Base-by-base conservation (phyloP, 768 basidiomycete genomes). In the Auriscalpium orientale region DNA sequence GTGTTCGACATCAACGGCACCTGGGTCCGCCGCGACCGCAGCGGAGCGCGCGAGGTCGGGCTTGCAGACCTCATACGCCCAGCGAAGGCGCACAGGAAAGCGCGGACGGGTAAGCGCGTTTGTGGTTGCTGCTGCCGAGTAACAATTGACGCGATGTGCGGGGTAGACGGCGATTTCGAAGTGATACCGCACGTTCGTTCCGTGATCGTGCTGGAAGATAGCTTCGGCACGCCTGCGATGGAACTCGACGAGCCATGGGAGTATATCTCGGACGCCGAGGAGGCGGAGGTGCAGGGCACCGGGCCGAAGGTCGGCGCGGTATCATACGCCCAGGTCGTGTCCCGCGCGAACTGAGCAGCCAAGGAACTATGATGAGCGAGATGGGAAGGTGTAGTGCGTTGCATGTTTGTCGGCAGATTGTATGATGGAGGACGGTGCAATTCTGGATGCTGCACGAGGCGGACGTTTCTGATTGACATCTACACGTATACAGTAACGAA, bases 141-240 rank as follows among this genome's bases (percentile, higher is more conserved):
- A 8, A 28, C 15, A 8, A 51, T 37, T 33, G 34, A 46, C 50
- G 16, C 35, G 45, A 3, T 45, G 22, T 40, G 47, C 28, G 12
- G 46, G 18, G 21, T 59, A 76, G 81, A 74, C 28, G 73, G 73
- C 38, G 82, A 82, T 54, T 85, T 82, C 59, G 82, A 84, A 68
- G 64, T 83, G 22, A 68, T 85, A 11, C 81, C 81, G 4, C 72
- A 70, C 36, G 65, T 80, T 45, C 79, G 75, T 34, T 73, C 78
- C 36, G 82, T 85, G 47, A 81, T 85, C 56, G 80, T 74, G 33
- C 70, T 85, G 43, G 82, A 84, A 61, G 83, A 85, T 58, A 46
- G 46, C 10, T 57, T 66, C 16, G 58, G 62, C 28, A 60, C 56
- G 47, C 63, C 67, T 8, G 70, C 67, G 34, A 78, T 79, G 56